Base-by-base conservation (phyloP, 768 basidiomycete species). In the Rhodosporidiobolus sp. region DNA sequence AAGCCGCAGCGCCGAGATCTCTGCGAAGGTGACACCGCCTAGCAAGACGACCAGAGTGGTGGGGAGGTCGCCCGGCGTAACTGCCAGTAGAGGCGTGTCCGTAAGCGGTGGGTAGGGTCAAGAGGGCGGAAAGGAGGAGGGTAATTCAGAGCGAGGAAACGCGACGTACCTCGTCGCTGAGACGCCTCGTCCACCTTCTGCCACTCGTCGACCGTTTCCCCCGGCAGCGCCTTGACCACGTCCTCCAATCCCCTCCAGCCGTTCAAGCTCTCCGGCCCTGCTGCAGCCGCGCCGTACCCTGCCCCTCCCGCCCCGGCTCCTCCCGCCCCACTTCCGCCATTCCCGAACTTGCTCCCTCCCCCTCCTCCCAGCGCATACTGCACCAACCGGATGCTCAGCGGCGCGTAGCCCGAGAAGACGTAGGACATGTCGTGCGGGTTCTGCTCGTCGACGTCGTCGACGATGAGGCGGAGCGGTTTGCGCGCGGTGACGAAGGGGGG, bases 231-330 rank as follows among this genome's bases (percentile, higher is more conserved):
- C 48, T 86, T 86, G 30, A 96, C 80, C 22, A 91, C 86, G 78
- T 98, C 95, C 81, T 98, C 96, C 79, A 99, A 93, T 32, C 94
- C 95, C 81, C 91, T 95, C 94, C 95, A 99, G 4, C 95, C 95
- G 16, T 90, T 87, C 69, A 99, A 90, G 4, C 92, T 90, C 19
- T 45, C 69, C 50, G 77, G 83, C 30, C 80, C 83, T n/a, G 79
- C 65, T 83, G 54, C 28, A 24, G 49, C 14, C 20, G 68, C 76
- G 59, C 79, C 79, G 69, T n/a, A n/a, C n/a, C n/a, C n/a, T n/a
- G n/a, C n/a, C n/a, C 86, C 86, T 79, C 85, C 88, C 77, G 87
- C 85, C 32, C 85, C 63, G 20, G 59, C 60, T 48, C 58, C 73
- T 11, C 57, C 26, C 54, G n/a, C 35, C 28, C 9, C 46, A 11